A percentile compares a stretch with the other conserved stretches of the same genome.
phyloP scores from a whole-genome alignment of 176 grass and related monocot species.

The Saccharum spontaneum region DNA sequence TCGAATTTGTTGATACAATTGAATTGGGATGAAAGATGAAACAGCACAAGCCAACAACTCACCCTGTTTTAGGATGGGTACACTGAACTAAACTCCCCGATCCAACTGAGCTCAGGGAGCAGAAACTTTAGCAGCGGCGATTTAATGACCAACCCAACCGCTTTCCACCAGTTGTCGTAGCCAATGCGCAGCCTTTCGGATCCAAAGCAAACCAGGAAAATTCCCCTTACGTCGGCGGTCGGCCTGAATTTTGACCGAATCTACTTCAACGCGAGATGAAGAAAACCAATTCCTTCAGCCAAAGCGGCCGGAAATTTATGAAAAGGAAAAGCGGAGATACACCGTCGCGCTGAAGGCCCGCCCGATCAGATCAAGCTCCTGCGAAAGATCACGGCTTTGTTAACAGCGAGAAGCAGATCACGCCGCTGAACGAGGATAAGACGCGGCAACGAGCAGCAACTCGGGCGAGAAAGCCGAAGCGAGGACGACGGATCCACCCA shows the following conservation, averaged over 20 bases:
- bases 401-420: constrained; percentile 9
- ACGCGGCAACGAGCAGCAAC: neutral
- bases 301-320: neutral
- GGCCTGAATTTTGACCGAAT: constrained; percentile 27
- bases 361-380: constrained; percentile 2
- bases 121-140: neutral
- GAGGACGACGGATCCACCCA: constrained; percentile 6
- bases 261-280: neutral
- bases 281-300: constrained; percentile 6
- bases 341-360: neutral
- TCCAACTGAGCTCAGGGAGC: constrained; percentile 3
- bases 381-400: constrained; percentile 5
- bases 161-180: neutral
- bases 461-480: neutral
- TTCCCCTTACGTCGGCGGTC: constrained; percentile 18
- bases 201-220: constrained; percentile 6
- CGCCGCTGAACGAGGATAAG: neutral
- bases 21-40: constrained; percentile 7
- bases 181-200: constrained; percentile 20
- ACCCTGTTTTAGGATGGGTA: neutral
- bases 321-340: neutral
- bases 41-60: neutral
- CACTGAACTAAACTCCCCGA: constrained; percentile 1
- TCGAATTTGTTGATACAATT: neutral
- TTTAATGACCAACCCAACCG: neutral